Base-by-base conservation (phyloP, 2,329 filamentous ascomycete species). In the Claviceps capensis region DNA sequence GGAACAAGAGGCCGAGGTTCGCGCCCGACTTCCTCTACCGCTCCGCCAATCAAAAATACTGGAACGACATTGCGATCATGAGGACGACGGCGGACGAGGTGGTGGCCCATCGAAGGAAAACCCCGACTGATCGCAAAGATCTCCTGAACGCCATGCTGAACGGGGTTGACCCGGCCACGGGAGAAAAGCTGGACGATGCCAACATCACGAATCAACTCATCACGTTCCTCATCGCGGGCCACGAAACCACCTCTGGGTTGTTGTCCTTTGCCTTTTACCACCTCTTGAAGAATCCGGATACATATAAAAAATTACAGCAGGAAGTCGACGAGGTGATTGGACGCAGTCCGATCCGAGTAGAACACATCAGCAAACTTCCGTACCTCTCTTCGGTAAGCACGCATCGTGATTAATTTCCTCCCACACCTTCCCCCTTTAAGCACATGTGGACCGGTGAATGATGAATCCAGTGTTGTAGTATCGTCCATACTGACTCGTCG, bases 121-220 rank as follows among this genome's bases (percentile, higher is more conserved):
- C 81, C 52, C 77, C 78, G 0, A 70, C 65, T 2, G 71, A 75
- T 5, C 76, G 78, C 56, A 83, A 82, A 52, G 86, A 89, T 63
- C 69, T 89, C 5, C 66, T 89, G 11, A 78, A 78, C 54, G 79
- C 82, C 36, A 85, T 90, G 82, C 68, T 90, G 45, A 70, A 80
- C 6, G 82, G 82, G 0, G 74, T 73, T 11, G 85, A 89, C 60
- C 74, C 80, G 1, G 77, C 80, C 65, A 87, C 83, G 4, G 82
- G 83, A 13, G 70, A 82, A 58, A 75, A 73, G n/a, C 67, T 88
- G 57, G 75, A 70, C 1, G 81, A 86, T 54, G 70, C 76, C 4
- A 77, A 72, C 48, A 84, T 88, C 55, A 74, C 79, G 16, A 74
- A 83, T 61, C 86, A 88, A 56, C 78, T 88, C 67, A 81, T 85